Conservation (phyloP, 805 yeast species). For the Candida michaelii region DNA sequence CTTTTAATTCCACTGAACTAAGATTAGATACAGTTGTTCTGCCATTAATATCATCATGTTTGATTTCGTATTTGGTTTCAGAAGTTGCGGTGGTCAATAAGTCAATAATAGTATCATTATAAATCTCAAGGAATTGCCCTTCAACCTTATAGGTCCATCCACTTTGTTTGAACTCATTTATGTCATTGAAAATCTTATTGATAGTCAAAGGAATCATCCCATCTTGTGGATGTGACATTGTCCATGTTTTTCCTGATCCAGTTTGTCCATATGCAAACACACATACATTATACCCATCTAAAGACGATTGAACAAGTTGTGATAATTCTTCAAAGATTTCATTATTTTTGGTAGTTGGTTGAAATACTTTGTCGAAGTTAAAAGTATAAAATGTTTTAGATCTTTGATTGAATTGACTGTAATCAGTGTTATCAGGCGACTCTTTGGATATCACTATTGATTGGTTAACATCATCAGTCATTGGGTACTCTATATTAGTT, state of each 20-base stretch:
- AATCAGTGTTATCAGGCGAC: conserved; percentile 9
- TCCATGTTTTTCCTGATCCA: conserved; percentile 89
- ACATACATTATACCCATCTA: conserved; percentile 90
- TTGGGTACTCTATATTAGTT: conserved; percentile 19
- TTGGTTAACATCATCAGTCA: conserved; percentile 34
- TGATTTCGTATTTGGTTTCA: conserved; percentile 58
- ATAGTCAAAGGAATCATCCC: conserved; percentile 86
- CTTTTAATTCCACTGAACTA: conserved; percentile 45
- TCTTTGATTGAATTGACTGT: conserved; percentile 6
- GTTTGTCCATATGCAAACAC: conserved; percentile 98
- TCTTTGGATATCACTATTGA: conserved; percentile 29
- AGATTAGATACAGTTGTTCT: conserved; percentile 64
- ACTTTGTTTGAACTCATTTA: conserved; percentile 43
- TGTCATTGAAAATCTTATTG: conserved; percentile 62
- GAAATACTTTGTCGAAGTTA: conserved; percentile 78
- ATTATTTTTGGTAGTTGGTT: conserved; percentile 48
- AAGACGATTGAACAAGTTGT: conserved; percentile 71
- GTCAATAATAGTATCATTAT: conserved; percentile 80
- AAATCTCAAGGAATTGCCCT: conserved; percentile 86
- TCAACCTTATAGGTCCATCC: conserved; percentile 64
- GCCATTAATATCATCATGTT: conserved; percentile 58
- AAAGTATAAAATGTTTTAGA: conserved; percentile 35
- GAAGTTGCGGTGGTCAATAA: conserved; percentile 38
- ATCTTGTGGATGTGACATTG: conserved; percentile 70
- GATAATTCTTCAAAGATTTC: conserved; percentile 82